Evolutionary conservation across 1,284 basidiomycete genomes (phyloP).

Genomic region (Naganishia albida): DNA sequence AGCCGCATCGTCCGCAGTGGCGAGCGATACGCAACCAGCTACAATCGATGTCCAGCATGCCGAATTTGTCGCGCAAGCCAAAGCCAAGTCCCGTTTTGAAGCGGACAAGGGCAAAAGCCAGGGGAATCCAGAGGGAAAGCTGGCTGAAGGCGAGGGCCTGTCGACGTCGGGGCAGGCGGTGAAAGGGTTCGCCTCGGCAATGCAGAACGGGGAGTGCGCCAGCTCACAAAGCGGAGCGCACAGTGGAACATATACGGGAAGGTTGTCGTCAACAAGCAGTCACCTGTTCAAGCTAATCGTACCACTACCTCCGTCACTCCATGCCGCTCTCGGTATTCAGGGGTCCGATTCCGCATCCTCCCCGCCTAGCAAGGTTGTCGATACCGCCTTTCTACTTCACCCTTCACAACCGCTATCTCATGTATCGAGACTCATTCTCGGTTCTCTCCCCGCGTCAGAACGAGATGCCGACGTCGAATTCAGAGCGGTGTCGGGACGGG

Average conservation of each 20-base stretch:
- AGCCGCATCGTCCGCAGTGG: background rate
- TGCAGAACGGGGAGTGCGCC: background rate
- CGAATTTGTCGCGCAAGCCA: constrained; percentile 29
- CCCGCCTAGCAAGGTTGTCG: constrained; percentile 35
- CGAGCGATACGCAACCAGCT: constrained; percentile 6
- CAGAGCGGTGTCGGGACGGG: constrained; percentile 53
- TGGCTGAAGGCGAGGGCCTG: background rate
- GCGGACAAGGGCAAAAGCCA: constrained; percentile 7
- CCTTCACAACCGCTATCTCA: constrained; percentile 60
- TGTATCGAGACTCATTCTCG: constrained; percentile 54
- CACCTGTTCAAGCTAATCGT: constrained; percentile 68
- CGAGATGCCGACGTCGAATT: constrained; percentile 57
- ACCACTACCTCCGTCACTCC: constrained; percentile 54
- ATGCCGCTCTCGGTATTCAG: constrained; percentile 31
- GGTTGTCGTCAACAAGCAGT: constrained; percentile 63
- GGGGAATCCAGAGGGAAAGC: background rate
- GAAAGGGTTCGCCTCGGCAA: background rate
- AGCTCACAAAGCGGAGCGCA: background rate
- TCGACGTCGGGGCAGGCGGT: background rate
- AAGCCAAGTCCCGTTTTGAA: constrained; percentile 17
- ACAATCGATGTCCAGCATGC: constrained; percentile 30
- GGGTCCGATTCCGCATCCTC: background rate
- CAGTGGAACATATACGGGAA: constrained; percentile 54
- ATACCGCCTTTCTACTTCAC: constrained; percentile 61
- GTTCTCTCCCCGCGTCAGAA: constrained; percentile 44